Percentiles rank a stretch among this genome's conserved stretches.
These are phyloP conservation scores for Monosporascus sp. DNA, from an alignment of 2,329 filamentous ascomycete genomes.

Conservation along the genomic window DNA sequence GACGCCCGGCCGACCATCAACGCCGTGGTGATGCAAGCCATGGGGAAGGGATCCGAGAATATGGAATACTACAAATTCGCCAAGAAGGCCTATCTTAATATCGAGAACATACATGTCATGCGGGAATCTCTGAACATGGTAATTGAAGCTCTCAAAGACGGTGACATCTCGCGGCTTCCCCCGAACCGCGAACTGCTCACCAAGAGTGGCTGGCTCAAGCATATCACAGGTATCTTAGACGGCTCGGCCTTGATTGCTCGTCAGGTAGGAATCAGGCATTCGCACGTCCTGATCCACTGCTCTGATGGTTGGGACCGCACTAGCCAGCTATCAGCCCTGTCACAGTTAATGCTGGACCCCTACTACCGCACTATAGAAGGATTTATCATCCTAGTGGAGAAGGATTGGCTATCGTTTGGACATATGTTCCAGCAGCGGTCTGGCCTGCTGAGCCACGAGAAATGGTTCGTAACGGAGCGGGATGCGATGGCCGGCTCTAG, in stretches of 20 bases:
- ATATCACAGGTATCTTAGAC: conserved; percentile 78
- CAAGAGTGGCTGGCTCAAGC: conserved; percentile 86
- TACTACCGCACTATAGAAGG: conserved; percentile 93
- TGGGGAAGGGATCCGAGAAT: conserved; percentile 91
- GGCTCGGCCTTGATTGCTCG: conserved; percentile 79
- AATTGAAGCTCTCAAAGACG: conserved; percentile 85
- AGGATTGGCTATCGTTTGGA: conserved; percentile 96
- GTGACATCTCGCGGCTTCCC: conserved; percentile 76
- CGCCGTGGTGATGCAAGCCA: conserved; percentile 87
- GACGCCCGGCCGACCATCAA: conserved; percentile 94
- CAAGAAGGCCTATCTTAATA: conserved; percentile 86
- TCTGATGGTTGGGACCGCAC: conserved; percentile 98
- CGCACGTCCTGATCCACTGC: conserved; percentile 93
- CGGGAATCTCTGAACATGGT: conserved; percentile 82
- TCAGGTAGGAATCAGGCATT: conserved; percentile 86
- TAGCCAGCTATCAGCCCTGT: conserved; percentile 84
- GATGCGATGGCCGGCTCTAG: conserved; percentile 64
- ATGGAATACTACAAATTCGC: conserved; percentile 96
- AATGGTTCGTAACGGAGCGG: conserved; percentile 87
- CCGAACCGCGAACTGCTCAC: conserved; percentile 76
- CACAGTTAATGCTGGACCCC: conserved; percentile 90
- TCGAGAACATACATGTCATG: conserved; percentile 99
- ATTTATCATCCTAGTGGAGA: conserved; percentile 91
- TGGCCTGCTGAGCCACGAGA: conserved; percentile 81
- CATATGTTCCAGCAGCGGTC: conserved; percentile 96